Percentiles rank a stretch among this genome's conserved stretches.
Conservation (phyloP, 345 rosid genomes). For the Murraya koenigii region DNA sequence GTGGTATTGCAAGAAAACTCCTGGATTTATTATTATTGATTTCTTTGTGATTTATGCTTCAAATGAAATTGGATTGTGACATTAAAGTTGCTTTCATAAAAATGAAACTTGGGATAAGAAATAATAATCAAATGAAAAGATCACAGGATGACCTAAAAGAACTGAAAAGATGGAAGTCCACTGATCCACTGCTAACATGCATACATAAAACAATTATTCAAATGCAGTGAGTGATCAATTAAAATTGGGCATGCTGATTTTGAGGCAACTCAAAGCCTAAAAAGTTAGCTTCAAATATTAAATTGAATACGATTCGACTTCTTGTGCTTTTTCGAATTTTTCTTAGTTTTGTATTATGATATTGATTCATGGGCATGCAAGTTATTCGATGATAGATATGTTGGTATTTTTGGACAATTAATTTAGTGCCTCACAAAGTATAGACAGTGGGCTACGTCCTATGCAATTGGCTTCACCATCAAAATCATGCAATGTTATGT, state of each 20-base stretch:
- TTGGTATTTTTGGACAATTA: slow-evolving; percentile 7
- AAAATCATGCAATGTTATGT: slow-evolving; percentile 23
- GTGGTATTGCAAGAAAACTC: not conserved
- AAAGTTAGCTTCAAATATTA: not conserved
- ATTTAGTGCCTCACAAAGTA: slow-evolving; percentile 45
- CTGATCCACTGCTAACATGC: not conserved
- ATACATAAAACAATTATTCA: not conserved
- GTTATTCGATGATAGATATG: not conserved
- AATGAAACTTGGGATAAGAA: slow-evolving; percentile 4
- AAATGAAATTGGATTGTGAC: slow-evolving; percentile 21
- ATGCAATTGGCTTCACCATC: slow-evolving; percentile 33
- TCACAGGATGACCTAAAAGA: slow-evolving; percentile 6
- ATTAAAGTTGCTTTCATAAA: slow-evolving; percentile 13
- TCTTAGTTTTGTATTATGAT: not conserved
- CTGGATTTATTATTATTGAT: not conserved
- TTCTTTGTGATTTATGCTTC: not conserved
- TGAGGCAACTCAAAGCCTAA: slow-evolving; percentile 6
- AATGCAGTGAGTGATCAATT: not conserved
- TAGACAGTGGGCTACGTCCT: slow-evolving; percentile 30
- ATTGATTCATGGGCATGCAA: slow-evolving; percentile 12
- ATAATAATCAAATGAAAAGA: slow-evolving; percentile 13
- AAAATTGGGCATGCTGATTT: slow-evolving; percentile 9
- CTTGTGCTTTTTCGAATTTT: not conserved
- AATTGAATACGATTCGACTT: slow-evolving; percentile 6
- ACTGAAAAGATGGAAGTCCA: slow-evolving; percentile 5